phyloP scores from a whole-genome alignment of 306 rosid species.

The Fragaria vesca region DNA sequence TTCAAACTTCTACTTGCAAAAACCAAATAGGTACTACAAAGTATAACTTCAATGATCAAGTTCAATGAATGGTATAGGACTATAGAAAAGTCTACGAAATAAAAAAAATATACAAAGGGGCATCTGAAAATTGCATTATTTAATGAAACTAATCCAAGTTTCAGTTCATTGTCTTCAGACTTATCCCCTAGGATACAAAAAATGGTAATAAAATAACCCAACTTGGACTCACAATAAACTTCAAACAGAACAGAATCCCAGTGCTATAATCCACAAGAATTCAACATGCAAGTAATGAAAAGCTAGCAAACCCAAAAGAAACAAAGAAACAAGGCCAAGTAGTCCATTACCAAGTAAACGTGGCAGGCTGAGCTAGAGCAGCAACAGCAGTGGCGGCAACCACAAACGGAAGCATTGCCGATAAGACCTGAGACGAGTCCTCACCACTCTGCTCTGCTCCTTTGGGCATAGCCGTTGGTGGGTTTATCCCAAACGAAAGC shows the following conservation, averaged over 20 bases:
- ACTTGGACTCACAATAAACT: not conserved
- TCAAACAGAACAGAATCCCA: constrained; percentile 1
- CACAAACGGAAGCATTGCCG: constrained; percentile 91
- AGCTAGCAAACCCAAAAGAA: not conserved
- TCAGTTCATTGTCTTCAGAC: not conserved
- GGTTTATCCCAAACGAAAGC: constrained; percentile 56
- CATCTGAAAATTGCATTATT: not conserved
- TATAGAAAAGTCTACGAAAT: not conserved
- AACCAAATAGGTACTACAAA: not conserved
- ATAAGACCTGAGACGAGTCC: constrained; percentile 61
- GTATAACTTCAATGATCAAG: not conserved
- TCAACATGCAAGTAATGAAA: not conserved
- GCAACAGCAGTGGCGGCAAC: constrained; percentile 88
- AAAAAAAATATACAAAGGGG: not conserved
- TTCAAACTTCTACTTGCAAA: not conserved
- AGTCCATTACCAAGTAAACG: constrained; percentile 68
- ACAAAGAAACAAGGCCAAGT: not conserved
- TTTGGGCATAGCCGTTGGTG: constrained; percentile 29
- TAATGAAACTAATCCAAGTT: not conserved
- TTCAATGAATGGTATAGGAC: not conserved
- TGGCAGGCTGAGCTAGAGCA: constrained; percentile 85
- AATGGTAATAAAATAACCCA: not conserved
- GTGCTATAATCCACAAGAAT: not conserved
- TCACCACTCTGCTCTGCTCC: constrained; percentile 27
- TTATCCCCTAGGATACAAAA: not conserved